phyloP scores from a whole-genome alignment of 1,284 basidiomycete species.

The Naganishia sp. region DNA sequence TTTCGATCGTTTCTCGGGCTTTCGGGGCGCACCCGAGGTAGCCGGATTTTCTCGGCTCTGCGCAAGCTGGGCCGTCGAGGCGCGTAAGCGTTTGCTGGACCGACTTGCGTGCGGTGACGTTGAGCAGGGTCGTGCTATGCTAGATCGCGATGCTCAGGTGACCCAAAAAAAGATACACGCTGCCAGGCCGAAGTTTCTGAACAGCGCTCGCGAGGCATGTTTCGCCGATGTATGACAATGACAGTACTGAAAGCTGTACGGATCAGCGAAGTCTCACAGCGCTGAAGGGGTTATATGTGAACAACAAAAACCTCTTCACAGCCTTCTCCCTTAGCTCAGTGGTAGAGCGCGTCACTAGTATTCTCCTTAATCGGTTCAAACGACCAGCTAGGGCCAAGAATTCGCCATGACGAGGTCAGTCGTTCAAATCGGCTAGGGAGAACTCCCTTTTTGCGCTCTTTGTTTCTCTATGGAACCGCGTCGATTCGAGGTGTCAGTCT shows the following conservation, averaged over 20 bases:
- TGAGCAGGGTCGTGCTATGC: not conserved
- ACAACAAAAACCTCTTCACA: not conserved
- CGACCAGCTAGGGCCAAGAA: not conserved
- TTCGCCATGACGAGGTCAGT: conserved; percentile 18
- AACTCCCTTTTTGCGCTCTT: conserved; percentile 10
- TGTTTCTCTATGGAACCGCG: no score
- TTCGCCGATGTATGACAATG: no score
- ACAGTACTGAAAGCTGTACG: no score
- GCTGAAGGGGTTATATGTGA: no score
- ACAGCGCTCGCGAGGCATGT: no score
- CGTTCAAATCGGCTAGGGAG: conserved; percentile 14
- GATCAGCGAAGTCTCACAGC: no score
- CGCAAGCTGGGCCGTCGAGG: conserved; percentile 5
- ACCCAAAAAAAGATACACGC: no score
- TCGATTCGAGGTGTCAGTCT: no score
- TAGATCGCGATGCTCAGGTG: not conserved
- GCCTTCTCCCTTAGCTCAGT: conserved; percentile 22
- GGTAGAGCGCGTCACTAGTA: conserved; percentile 26
- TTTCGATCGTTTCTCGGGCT: conserved; percentile 9
- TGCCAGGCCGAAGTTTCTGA: no score
- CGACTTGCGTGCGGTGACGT: not conserved
- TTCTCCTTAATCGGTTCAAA: not conserved
- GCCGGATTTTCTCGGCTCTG: conserved; percentile 8
- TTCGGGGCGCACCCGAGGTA: conserved; percentile 10
- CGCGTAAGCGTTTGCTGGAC: conserved; percentile 17